Evolutionary conservation across 768 basidiomycete species (phyloP).

Genomic region (Auricularia heimuer): DNA sequence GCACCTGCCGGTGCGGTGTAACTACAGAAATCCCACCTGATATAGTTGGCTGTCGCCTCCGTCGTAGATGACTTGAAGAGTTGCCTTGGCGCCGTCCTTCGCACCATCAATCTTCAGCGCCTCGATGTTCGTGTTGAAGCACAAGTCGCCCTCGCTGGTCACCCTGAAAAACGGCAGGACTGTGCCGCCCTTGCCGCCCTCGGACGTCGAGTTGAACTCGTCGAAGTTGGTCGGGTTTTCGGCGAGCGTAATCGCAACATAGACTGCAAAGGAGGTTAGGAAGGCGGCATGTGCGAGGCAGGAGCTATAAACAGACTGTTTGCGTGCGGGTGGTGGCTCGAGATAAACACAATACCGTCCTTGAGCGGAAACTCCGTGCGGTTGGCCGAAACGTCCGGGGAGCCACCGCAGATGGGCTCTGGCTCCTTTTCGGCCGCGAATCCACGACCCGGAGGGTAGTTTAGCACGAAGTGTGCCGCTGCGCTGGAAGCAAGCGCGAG

Average conservation of each 20-base stretch:
- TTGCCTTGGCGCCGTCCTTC: conserved; percentile 58
- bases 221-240: conserved; percentile 51
- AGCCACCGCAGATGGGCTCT: conserved; percentile 71
- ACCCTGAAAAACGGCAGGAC: conserved; percentile 41
- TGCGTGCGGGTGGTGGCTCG: conserved; percentile 58
- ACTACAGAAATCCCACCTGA: conserved; percentile 36
- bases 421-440: conserved; percentile 42
- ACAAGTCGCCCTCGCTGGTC: conserved; percentile 50
- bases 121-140: conserved; percentile 56
- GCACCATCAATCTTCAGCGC: conserved; percentile 39
- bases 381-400: conserved; percentile 37
- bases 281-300: neutral
- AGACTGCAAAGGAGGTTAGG: conserved; percentile 20
- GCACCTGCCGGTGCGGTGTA: neutral
- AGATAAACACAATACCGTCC: conserved; percentile 46
- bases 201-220: conserved; percentile 43
- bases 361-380: conserved; percentile 63
- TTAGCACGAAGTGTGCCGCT: conserved; percentile 71
- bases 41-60: conserved; percentile 66
- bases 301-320: conserved; percentile 32
- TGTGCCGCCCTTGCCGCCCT: conserved; percentile 20
- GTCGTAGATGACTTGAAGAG: conserved; percentile 55
- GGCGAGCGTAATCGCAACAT: conserved; percentile 31
- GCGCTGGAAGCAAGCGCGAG: conserved; percentile 31
- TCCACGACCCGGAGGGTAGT: conserved; percentile 67